Evolutionary conservation across 192 early-diverging fungal genomes (phyloP).

Genomic region (Thamnidium elegans): DNA sequence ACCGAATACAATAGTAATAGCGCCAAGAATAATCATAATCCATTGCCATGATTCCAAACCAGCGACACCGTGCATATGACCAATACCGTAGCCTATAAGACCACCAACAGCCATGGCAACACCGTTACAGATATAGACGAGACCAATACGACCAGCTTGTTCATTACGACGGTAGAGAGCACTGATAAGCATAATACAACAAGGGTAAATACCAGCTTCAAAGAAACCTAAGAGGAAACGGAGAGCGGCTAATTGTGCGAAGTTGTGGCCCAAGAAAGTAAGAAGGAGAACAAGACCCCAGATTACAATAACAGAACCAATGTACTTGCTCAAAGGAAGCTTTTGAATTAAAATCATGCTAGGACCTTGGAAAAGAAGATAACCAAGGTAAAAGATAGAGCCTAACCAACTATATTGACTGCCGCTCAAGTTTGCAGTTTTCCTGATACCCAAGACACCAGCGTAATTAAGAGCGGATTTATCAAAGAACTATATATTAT

Average conservation of each 20-base stretch:
- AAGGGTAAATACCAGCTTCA: slow-evolving; percentile 26
- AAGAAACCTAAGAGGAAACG: slow-evolving; percentile 33
- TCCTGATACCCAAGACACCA: slow-evolving; percentile 14
- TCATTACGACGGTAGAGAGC: slow-evolving; percentile 26
- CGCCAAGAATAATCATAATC: slow-evolving; percentile 31
- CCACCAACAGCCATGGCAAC: slow-evolving; percentile 17
- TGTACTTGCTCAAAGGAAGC: slow-evolving; percentile 14
- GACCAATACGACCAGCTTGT: slow-evolving; percentile 13
- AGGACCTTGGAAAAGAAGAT: slow-evolving; percentile 22
- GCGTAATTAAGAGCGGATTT: slow-evolving; percentile 25
- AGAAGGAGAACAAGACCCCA: slow-evolving; percentile 25
- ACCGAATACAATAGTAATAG: slow-evolving; percentile 17
- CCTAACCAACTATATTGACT: slow-evolving; percentile 20
- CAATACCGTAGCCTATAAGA: slow-evolving; percentile 21
- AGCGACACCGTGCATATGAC: slow-evolving; percentile 15
- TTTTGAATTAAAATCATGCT: slow-evolving; percentile 24
- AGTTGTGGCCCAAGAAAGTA: slow-evolving; percentile 14
- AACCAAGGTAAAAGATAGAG: slow-evolving; percentile 38
- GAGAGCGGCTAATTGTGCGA: slow-evolving; percentile 21
- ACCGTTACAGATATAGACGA: slow-evolving; percentile 21
- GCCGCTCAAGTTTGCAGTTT: slow-evolving; percentile 6
- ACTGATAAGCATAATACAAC: slow-evolving; percentile 19
- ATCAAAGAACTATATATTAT: slow-evolving; percentile 25
- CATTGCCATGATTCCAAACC: slow-evolving; percentile 28
- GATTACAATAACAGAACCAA: slow-evolving; percentile 15